Evolutionary conservation across 1,284 basidiomycete genomes (phyloP).

Genomic region (Naganishia sp.): DNA sequence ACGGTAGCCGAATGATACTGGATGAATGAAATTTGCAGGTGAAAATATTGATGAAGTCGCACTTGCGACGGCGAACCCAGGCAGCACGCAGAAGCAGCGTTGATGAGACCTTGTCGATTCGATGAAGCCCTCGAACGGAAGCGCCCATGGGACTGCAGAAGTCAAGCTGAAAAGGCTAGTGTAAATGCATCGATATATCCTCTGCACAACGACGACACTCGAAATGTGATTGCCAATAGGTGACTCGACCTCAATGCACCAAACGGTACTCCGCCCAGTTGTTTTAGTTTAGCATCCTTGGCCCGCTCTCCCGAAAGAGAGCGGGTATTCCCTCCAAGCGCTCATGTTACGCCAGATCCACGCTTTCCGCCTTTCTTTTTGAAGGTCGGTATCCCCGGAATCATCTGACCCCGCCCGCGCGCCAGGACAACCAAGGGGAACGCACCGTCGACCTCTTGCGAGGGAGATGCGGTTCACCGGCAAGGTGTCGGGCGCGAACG

Average conservation of each 20-base stretch:
- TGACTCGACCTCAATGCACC: constrained; percentile 33
- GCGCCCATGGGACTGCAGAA: too few species aligned
- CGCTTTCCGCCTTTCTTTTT: background rate
- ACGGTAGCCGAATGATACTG: too few species aligned
- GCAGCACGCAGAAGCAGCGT: too few species aligned
- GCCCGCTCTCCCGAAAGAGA: constrained; percentile 6
- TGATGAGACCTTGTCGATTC: too few species aligned
- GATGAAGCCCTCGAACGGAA: too few species aligned
- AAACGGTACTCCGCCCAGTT: constrained; percentile 33
- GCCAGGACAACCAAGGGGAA: background rate
- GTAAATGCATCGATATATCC: background rate
- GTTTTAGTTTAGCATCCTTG: constrained; percentile 34
- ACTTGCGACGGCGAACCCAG: too few species aligned
- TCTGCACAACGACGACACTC: constrained; percentile 2
- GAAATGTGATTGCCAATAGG: constrained; percentile 34
- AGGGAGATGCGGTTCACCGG: background rate
- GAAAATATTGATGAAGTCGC: too few species aligned
- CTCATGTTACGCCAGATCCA: constrained; percentile 30
- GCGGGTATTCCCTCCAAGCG: constrained; percentile 17
- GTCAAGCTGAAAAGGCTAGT: background rate
- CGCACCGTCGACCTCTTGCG: constrained; percentile 17
- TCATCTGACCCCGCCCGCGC: background rate
- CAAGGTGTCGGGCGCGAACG: background rate
- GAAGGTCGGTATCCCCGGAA: too few species aligned
- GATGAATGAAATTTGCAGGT: too few species aligned